Base-by-base conservation (phyloP, 192 early-diverging fungal species). In the Podila epicladia region DNA sequence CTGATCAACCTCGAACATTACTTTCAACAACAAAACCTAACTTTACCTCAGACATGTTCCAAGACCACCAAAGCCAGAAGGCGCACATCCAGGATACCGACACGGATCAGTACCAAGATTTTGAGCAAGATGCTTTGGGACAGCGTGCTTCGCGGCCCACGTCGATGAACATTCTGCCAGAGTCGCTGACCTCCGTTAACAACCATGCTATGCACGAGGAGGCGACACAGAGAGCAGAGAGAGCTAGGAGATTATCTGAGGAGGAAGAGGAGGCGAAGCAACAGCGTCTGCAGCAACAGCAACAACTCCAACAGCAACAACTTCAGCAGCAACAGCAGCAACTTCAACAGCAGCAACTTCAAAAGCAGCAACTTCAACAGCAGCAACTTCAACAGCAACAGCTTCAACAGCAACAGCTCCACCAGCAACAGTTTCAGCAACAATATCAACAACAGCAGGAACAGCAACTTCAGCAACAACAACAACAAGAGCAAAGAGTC, bases 131-230 rank as follows among this genome's bases (percentile, higher is more conserved):
- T 15, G 22, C 29, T 5, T 13, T 48, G 11, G 26, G 37, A 51
- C 70, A 57, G 5, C 65, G 49, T 7, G 48, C 37, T 22, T 55
- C 71, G 8, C 20, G 71, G 20, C 70, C 66, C 4, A 50, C 58
- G 20, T 77, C 74, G 22, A 64, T 62, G 62, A 77, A 77, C 37
- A 77, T 77, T 55, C 64, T 77, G 17, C 77, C 77, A 29, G 77
- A 80, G n/a, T 72, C 77, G 9, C 58, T 80, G 0, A 80, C 77
- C 8, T 61, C 66, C n/a, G 22, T 80, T 13, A 80, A 73, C 41
- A 80, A 80, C 49, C 66, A 72, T 37, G 66, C 77, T 7, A 38
- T 63, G 11, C 60, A 64, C 6, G 69, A 72, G 15, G 74, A 75
- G 12, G 12, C 45, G 0, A 33, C 50, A 20, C 59, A 61, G n/a